Conservation (phyloP, 257 asterid species). For the Lantana camara region DNA sequence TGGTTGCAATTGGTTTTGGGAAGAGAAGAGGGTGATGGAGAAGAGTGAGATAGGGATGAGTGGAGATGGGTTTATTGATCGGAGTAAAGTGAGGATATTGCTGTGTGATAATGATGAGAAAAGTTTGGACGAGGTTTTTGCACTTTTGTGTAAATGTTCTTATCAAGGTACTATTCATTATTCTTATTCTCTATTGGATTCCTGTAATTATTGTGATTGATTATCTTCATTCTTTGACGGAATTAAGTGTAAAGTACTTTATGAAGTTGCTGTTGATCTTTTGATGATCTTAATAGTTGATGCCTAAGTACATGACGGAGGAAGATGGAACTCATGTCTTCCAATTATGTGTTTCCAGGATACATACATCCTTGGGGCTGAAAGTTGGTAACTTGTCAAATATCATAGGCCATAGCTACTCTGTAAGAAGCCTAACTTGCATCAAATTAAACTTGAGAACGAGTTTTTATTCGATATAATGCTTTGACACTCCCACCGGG, state of each 20-base stretch:
- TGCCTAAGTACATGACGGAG: neutral
- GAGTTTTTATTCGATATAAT: no score
- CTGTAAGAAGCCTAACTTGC: no score
- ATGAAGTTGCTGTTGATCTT: slow-evolving; percentile 2
- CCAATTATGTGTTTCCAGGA: neutral
- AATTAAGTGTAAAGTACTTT: neutral
- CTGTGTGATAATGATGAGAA: slow-evolving; percentile 82
- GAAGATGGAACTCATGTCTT: neutral
- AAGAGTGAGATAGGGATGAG: slow-evolving; percentile 52
- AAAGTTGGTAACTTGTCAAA: neutral
- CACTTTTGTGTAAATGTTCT: slow-evolving; percentile 81
- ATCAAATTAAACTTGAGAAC: no score
- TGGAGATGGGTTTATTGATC: slow-evolving; percentile 85
- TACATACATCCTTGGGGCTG: neutral
- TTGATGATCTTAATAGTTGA: slow-evolving; percentile 4
- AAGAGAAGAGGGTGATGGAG: slow-evolving; percentile 45
- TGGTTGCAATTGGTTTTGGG: slow-evolving; percentile 7
- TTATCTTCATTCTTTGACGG: no score
- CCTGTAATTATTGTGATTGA: slow-evolving; percentile 2
- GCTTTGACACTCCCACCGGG: no score
- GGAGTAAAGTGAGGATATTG: slow-evolving; percentile 91
- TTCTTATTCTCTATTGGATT: slow-evolving; percentile 8
- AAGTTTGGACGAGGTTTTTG: slow-evolving; percentile 69
- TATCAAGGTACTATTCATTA: slow-evolving; percentile 66
- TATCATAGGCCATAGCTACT: no score